These are phyloP conservation scores for Wallacemonas rigidus DNA, from an alignment of 208 protist genomes.

Conservation along the genomic window DNA sequence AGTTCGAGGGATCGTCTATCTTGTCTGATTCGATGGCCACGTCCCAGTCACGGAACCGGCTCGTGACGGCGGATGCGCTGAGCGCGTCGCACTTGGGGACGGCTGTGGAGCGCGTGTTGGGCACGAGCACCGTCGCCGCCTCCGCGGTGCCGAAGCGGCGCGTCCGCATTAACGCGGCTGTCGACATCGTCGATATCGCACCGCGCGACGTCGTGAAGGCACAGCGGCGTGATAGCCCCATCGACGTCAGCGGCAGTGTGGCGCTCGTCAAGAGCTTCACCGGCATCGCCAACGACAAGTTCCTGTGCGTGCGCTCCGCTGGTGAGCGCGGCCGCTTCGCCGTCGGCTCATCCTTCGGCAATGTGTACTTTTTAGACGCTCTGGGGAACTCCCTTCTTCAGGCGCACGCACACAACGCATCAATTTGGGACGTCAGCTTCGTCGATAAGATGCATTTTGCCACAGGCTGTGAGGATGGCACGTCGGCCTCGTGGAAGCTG, in stretches of 20 bases:
- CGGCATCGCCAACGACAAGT: constrained; percentile 72
- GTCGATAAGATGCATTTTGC: constrained; percentile 67
- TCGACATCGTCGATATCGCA: constrained; percentile 82
- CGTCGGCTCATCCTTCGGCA: constrained; percentile 74
- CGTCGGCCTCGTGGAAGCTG: constrained; percentile 57
- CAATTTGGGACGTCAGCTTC: constrained; percentile 85
- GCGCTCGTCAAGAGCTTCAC: constrained; percentile 63
- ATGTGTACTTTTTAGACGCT: constrained; percentile 84
- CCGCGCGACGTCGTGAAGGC: constrained; percentile 62
- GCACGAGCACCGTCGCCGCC: background rate
- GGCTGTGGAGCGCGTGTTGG: background rate
- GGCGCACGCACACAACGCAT: constrained; percentile 71
- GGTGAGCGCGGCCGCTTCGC: constrained; percentile 70
- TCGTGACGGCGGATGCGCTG: constrained; percentile 64
- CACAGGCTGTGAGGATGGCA: constrained; percentile 81
- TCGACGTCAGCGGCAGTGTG: constrained; percentile 65
- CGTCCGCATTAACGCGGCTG: constrained; percentile 75
- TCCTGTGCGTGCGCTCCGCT: constrained; percentile 68
- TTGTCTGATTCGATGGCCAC: constrained; percentile 60
- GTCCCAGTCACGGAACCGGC: constrained; percentile 47
- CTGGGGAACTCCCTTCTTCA: constrained; percentile 82
- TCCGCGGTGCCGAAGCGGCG: constrained; percentile 39
- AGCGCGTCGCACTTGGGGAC: constrained; percentile 35
- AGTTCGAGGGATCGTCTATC: constrained; percentile 55
- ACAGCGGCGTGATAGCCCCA: constrained; percentile 35